Evolutionary conservation across 352 stramenopile genomes (phyloP), one percentile per base, ranked within the genome.

Genomic region (Globisporangium polare): DNA sequence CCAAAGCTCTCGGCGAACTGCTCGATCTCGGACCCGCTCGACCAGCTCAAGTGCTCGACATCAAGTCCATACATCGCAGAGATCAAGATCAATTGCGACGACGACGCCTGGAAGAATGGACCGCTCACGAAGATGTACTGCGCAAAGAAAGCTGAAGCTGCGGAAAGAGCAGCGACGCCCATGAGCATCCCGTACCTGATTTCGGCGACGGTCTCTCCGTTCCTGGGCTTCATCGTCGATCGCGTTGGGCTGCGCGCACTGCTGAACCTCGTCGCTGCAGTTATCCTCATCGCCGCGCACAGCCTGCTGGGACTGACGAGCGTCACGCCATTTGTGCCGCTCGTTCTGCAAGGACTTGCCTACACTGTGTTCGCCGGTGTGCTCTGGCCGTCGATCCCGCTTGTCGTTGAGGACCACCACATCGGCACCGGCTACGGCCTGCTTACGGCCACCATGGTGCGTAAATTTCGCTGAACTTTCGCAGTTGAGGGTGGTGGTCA

Each of bases 181-280:
- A 98, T 98, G 89, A 93, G 79, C 15, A 90, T 98, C 49, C 94
- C 93, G 37, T 98, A 97, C 69, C 82, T 97, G 31, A 96, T 97
- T 41, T 97, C 90, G 24, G 91, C 89, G 51, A 67, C 88, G 26
- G 81, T 97, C 37, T 96, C 83, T 26, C 92, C 93, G 22, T 86
- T 97, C 61, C 71, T 98, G 4, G 94, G 93, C 26, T 94, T 95
- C 49, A 59, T 95, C 43, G 87, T 98, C n/a, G 94, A 98, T 61
- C 83, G 76, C 22, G 78, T 97, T 50, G 94, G 94, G 15, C 66
- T 90, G 20, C 84, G 90, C 18, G 92, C 91, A 5, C 58, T 94
- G 42, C 72, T 98, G 31, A 86, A 86, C 22, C 65, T 95, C 3
- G 35, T 96, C 10, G 85, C 93, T 18, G 78, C 90, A 5, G 31